Percentiles rank a stretch among this genome's conserved stretches.
These are phyloP conservation scores for Coprinellus micaceus DNA, from an alignment of 768 basidiomycete genomes.

Conservation along the genomic window DNA sequence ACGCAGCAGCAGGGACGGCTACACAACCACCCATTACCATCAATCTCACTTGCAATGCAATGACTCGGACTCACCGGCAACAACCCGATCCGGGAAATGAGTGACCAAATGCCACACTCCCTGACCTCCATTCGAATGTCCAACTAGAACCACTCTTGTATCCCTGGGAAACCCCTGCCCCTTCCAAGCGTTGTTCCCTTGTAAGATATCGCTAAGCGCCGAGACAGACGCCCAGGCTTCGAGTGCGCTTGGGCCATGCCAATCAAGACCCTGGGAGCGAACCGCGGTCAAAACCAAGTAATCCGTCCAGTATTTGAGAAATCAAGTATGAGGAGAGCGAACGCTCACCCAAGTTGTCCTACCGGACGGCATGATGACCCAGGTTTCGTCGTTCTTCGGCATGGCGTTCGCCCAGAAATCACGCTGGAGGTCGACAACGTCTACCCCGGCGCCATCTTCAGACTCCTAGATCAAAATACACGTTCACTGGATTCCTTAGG, in stretches of 20 bases:
- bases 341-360: constrained; percentile 71
- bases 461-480: neutral
- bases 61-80: constrained; percentile 45
- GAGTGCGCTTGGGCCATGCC: constrained; percentile 79
- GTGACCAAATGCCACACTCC: constrained; percentile 80
- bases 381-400: constrained; percentile 54
- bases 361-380: constrained; percentile 82
- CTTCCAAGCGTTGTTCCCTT: constrained; percentile 32
- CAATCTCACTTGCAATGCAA: neutral
- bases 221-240: constrained; percentile 67
- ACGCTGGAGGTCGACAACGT: constrained; percentile 40
- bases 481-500: neutral
- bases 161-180: constrained; percentile 34
- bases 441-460: constrained; percentile 84
- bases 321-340: neutral
- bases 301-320: neutral
- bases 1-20: constrained; percentile 79
- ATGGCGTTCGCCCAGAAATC: constrained; percentile 65
- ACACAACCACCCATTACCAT: neutral
- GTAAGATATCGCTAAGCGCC: constrained; percentile 49
- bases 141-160: constrained; percentile 62
- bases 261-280: constrained; percentile 71
- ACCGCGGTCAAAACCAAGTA: neutral
- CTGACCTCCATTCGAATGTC: constrained; percentile 93
- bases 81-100: constrained; percentile 71